Conservation (phyloP, 306 rosid species). For the Fragaria nilgerrensis region DNA sequence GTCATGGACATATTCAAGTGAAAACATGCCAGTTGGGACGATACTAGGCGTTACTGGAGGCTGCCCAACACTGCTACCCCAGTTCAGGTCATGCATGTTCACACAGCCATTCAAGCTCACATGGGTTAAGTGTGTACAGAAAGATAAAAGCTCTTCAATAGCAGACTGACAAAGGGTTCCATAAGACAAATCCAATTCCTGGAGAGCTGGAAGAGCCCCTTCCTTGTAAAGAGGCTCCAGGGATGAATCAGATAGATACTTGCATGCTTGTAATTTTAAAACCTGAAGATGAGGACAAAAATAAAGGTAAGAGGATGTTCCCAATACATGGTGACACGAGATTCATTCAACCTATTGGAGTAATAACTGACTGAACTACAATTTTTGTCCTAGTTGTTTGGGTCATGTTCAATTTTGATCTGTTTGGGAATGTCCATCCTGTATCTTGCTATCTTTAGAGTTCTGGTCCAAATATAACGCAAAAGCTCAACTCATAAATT, state of each 20-base stretch:
- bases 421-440: not conserved
- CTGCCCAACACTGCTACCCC: slow-evolving; percentile 55
- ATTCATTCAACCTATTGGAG: not conserved
- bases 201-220: slow-evolving; percentile 88
- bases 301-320: not conserved
- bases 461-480: not conserved
- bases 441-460: not conserved
- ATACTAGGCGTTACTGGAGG: slow-evolving; percentile 36
- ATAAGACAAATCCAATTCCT: slow-evolving; percentile 92
- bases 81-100: slow-evolving; percentile 93
- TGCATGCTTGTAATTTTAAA: slow-evolving; percentile 93
- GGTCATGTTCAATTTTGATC: not conserved
- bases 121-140: slow-evolving; percentile 84
- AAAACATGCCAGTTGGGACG: slow-evolving; percentile 32
- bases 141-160: slow-evolving; percentile 94
- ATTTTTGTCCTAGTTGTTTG: not conserved
- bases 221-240: slow-evolving; percentile 94
- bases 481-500: not conserved
- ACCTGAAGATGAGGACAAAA: slow-evolving; percentile 48
- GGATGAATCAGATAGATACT: slow-evolving; percentile 75
- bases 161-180: slow-evolving; percentile 91
- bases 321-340: not conserved
- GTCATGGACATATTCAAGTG: slow-evolving; percentile 35
- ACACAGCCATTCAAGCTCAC: slow-evolving; percentile 97
- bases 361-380: not conserved